phyloP scores from a whole-genome alignment of 768 basidiomycete species.

The Naganishia kalamii region DNA sequence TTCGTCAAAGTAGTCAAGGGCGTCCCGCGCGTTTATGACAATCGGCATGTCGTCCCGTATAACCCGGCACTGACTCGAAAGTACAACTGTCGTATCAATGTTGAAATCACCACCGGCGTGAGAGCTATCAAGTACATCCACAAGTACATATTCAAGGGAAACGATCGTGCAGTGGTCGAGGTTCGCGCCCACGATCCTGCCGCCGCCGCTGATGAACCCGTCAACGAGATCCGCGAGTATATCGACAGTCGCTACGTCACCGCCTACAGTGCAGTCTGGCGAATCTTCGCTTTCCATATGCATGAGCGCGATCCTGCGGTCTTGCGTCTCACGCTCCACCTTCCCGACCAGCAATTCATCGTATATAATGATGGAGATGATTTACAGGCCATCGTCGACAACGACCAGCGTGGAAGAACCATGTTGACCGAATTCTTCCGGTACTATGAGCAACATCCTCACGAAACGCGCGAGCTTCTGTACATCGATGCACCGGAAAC shows the following conservation, averaged over 20 bases:
- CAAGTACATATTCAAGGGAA: slow-evolving; percentile 1
- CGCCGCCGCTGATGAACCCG: background rate
- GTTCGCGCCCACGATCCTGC: background rate
- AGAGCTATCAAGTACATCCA: background rate
- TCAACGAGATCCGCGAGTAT: background rate
- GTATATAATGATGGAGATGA: background rate
- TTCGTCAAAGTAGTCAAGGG: background rate
- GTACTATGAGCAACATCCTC: background rate
- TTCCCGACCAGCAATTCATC: background rate
- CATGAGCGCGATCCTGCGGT: background rate
- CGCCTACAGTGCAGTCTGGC: background rate
- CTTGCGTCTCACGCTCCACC: background rate
- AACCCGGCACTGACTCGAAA: background rate
- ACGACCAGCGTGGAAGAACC: background rate
- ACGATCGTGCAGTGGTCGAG: background rate
- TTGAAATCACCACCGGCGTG: background rate
- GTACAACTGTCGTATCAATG: background rate
- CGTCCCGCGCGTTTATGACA: background rate
- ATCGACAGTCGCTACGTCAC: background rate
- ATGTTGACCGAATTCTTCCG: background rate
- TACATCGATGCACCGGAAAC: background rate
- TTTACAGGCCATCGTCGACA: background rate
- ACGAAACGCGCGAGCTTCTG: background rate
- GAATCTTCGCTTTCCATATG: background rate
- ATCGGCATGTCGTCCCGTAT: background rate